These are phyloP conservation scores for Quercus bicolor DNA, from an alignment of 306 rosid genomes.

Conservation along the genomic window DNA sequence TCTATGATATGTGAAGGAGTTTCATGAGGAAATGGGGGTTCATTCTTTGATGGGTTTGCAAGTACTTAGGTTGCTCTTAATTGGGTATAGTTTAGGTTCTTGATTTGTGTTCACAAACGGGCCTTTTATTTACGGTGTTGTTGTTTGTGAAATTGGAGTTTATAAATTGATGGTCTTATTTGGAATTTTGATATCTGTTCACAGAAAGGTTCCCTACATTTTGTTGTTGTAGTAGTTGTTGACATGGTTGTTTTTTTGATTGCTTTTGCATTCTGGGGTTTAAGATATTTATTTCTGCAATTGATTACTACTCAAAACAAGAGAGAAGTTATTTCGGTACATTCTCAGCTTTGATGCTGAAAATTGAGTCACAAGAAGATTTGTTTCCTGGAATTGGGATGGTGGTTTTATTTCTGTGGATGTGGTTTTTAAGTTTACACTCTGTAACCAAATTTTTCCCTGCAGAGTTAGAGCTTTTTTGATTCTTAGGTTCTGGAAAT, in stretches of 20 bases:
- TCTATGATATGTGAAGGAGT: background rate
- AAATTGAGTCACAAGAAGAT: constrained; percentile 12
- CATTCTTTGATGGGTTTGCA: constrained; percentile 10
- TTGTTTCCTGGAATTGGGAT: constrained; percentile 16
- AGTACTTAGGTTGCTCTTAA: background rate
- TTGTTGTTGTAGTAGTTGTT: background rate
- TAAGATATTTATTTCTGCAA: constrained; percentile 7
- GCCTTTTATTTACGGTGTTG: background rate
- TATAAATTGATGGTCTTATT: background rate
- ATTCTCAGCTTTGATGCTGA: constrained; percentile 7
- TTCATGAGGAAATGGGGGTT: constrained; percentile 1
- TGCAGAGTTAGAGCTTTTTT: background rate
- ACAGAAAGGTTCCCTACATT: background rate
- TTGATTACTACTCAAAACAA: background rate
- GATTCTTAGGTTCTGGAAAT: constrained; percentile 9
- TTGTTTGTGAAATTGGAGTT: constrained; percentile 19
- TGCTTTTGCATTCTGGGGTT: constrained; percentile 9
- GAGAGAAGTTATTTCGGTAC: background rate
- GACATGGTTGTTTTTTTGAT: constrained; percentile 7
- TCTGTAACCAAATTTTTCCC: background rate
- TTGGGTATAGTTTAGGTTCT: constrained; percentile 14
- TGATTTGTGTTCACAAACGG: constrained; percentile 1
- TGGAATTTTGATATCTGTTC: background rate
- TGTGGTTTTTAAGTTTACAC: background rate
- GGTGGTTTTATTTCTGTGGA: constrained; percentile 14